Base-by-base conservation (phyloP, 1,284 basidiomycete species). In the Entoloma clypeatum region DNA sequence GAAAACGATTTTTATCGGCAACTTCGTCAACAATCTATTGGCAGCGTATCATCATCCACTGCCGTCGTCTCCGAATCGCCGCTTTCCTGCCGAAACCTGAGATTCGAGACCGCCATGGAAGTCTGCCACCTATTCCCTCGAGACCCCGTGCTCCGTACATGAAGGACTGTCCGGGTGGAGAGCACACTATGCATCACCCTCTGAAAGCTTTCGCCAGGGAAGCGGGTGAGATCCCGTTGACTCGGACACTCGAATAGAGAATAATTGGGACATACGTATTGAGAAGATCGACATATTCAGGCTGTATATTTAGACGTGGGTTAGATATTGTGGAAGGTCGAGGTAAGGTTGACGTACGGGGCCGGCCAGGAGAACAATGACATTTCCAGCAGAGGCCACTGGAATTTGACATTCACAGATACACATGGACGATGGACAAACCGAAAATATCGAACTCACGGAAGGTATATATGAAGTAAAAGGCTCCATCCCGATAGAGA, bases 161-260 rank as follows among this genome's bases (percentile, higher is more conserved):
- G 32, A 7, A 42, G 26, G 13, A 42, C 24, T 24, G 36, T 29
- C 13, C 40, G 33, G 13, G 32, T 36, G 6, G 40, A 35, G 8
- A 42, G 26, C 8, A 42, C 7, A 10, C 32, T 36, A 32, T 42
- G 40, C 40, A 42, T n/a, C n/a, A n/a, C n/a, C n/a, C n/a, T n/a
- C n/a, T n/a, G n/a, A n/a, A n/a, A n/a, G n/a, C n/a, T n/a, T n/a
- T n/a, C n/a, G n/a, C n/a, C n/a, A n/a, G n/a, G n/a, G n/a, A 27
- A 5, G 31, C 40, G 7, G 33, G 23, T 21, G 35, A 34, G 21
- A 36, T n/a, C n/a, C n/a, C n/a, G n/a, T n/a, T n/a, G n/a, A 42
- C 8, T 34, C 36, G n/a, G n/a, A n/a, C n/a, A 22, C 8, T 19
- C 8, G 21, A 18, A 5, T 16, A 1, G 14, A 10, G 10, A 21